phyloP scores from a whole-genome alignment of 345 rosid species.

The Ceriops decandra region DNA sequence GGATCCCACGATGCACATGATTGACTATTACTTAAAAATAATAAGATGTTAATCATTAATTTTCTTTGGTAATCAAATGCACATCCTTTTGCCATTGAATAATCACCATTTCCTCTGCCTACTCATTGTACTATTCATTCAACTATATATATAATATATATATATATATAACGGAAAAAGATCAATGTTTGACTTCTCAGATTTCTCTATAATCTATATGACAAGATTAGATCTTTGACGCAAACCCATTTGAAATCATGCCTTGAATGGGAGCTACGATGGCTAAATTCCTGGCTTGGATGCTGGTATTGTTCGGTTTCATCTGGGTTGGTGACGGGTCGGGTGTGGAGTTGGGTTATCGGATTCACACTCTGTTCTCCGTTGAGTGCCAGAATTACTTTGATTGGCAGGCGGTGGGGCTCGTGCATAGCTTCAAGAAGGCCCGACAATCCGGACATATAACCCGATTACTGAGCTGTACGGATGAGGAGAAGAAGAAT shows the following conservation, averaged over 20 bases:
- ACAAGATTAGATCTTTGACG: slow-evolving; percentile 32
- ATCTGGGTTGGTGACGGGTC: slow-evolving; percentile 26
- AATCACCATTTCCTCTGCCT: background rate
- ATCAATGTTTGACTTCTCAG: slow-evolving; percentile 38
- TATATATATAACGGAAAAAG: background rate
- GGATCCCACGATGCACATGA: background rate
- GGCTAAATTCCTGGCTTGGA: slow-evolving; percentile 32
- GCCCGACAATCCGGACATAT: slow-evolving; percentile 89
- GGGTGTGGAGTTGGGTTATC: slow-evolving; percentile 34
- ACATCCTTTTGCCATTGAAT: background rate
- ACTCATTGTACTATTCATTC: background rate
- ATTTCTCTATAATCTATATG: slow-evolving; percentile 18
- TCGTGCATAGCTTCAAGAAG: slow-evolving; percentile 85
- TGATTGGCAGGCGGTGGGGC: slow-evolving; percentile 98
- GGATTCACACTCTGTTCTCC: slow-evolving; percentile 95
- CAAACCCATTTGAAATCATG: slow-evolving; percentile 31
- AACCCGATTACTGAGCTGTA: slow-evolving; percentile 88
- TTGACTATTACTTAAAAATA: background rate
- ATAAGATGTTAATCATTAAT: background rate
- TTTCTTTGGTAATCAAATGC: background rate
- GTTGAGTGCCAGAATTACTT: slow-evolving; percentile 95
- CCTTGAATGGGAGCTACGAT: slow-evolving; percentile 33
- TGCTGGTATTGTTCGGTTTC: slow-evolving; percentile 8
- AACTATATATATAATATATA: background rate
- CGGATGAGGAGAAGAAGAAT: slow-evolving; percentile 71